Evolutionary conservation across 768 basidiomycete species (phyloP), one percentile per base, ranked within the genome.

Genomic region (Mycena indigotica): DNA sequence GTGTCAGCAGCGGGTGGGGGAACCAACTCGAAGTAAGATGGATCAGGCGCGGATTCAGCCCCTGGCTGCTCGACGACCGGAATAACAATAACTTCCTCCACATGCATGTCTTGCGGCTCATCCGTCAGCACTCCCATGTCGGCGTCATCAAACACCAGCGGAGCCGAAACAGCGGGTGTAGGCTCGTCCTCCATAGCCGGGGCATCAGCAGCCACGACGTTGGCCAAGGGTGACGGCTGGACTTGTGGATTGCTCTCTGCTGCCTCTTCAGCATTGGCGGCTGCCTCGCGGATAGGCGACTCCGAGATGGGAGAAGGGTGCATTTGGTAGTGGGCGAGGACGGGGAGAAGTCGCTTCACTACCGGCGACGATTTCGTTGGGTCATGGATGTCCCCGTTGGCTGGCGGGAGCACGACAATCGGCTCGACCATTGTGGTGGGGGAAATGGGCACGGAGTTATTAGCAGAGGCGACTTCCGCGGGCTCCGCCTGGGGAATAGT

Each of bases 251-350:
- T 63, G n/a, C n/a, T n/a, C 28, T 44, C 41, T 19, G 41, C 41
- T 6, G 73, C 74, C 10, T 72, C 66, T 15, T 70, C 69, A 28
- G 60, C 61, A 28, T 73, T 58, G 3, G 74, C 79, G 15, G 77
- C 82, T 6, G 76, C 80, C 64, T 86, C 85, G 24, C 85, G 79
- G 6, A 78, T 78, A 26, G 88, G 87, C 2, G 86, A 88, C 67
- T 91, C 89, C 1, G 83, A 77, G 57, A 91, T 88, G 3, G 89
- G 87, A 58, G 84, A 86, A 12, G 86, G 85, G 46, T 72, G 70
- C 52, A 60, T 56, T 60, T 61, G 57, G 44, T 68, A 66, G 63
- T 60, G 62, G 53, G 62, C 59, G 12, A 50, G 61, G 41, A 60
- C 56, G 23, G 65, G 65, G 45, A 66, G 62, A 26, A 59, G 60